Evolutionary conservation across 23 red algal species (phyloP).

Genomic region (Chondrus crispus): DNA sequence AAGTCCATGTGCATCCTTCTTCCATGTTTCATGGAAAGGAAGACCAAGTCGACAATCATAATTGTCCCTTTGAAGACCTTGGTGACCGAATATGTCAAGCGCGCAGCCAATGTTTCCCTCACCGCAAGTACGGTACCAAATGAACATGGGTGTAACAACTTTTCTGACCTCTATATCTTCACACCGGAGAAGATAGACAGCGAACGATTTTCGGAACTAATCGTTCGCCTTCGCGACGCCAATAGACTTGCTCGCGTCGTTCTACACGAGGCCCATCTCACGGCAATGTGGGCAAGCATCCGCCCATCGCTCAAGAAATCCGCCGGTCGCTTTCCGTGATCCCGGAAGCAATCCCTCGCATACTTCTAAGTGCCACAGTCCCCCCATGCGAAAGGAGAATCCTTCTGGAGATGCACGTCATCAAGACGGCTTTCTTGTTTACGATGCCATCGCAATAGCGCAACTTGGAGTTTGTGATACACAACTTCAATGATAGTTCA

Average conservation of each 20-base stretch:
- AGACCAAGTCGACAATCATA: neutral
- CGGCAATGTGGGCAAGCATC: neutral
- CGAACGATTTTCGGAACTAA: neutral
- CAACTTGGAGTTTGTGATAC: too few species aligned
- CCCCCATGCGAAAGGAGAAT: too few species aligned
- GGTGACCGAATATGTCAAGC: neutral
- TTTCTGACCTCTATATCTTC: neutral
- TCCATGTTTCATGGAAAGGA: neutral
- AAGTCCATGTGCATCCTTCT: neutral
- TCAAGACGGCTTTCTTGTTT: too few species aligned
- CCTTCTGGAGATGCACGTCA: too few species aligned
- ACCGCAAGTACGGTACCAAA: neutral
- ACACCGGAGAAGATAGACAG: neutral
- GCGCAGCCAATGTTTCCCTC: neutral
- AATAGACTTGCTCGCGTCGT: neutral
- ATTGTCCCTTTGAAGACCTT: neutral
- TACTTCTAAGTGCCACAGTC: neutral
- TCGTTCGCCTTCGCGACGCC: neutral
- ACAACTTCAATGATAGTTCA: too few species aligned
- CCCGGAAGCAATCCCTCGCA: neutral
- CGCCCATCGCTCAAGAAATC: neutral
- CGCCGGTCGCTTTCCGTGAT: neutral
- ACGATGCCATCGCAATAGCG: too few species aligned
- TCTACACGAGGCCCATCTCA: constrained; percentile 1
- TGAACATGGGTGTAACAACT: too few species aligned